Evolutionary conservation across 495 filamentous ascomycete species (phyloP), one percentile per base, ranked within the genome.

Genomic region (Penicillium desertorum): DNA sequence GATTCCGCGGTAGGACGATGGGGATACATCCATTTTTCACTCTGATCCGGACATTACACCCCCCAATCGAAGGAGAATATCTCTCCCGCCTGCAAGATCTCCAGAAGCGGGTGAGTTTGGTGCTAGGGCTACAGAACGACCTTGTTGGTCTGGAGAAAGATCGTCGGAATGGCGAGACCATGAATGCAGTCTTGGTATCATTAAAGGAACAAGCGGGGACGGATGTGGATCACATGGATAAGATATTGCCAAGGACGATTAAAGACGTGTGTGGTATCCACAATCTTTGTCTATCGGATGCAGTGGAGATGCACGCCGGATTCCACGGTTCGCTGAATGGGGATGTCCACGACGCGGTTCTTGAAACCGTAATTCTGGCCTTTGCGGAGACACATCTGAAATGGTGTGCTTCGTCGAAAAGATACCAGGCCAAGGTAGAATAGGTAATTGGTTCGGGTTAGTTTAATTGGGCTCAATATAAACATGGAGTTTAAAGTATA

Each of bases 181-280:
- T 51, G 49, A 51, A 51, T 32, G 49, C 49, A 25, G 49, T 51
- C 16, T 17, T 51, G 20, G 49, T 51, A 19, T 51, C 49, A 7
- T 2, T 51, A 1, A 29, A 51, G 12, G 49, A 51, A 27, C 19
- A 42, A 41, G 14, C 12, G 3, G 22, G 36, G 1, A 17, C 1
- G 1, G 49, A 51, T 17, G 7, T 25, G 10, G 49, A 51, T n/a
- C 20, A 85, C 32, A 27, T 29, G 22, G 2, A 41, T 14, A 7
- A 11, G 1, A 8, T 51, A n/a, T n/a, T 51, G 6, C 49, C 49
- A 1, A 27, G 10, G 8, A 27, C 36, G 2, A 27, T 51, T 23
- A 2, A 51, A 2, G 49, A 51, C 1, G 36, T 51, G n/a, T 51
- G 49, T n/a, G 36, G 12, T 27, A 51, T 51, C 34, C 49, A 51